Percentiles rank a stretch among this genome's conserved stretches.
Evolutionary conservation across 2,329 filamentous ascomycete genomes (phyloP).

Genomic region (Thelonectria discophora): DNA sequence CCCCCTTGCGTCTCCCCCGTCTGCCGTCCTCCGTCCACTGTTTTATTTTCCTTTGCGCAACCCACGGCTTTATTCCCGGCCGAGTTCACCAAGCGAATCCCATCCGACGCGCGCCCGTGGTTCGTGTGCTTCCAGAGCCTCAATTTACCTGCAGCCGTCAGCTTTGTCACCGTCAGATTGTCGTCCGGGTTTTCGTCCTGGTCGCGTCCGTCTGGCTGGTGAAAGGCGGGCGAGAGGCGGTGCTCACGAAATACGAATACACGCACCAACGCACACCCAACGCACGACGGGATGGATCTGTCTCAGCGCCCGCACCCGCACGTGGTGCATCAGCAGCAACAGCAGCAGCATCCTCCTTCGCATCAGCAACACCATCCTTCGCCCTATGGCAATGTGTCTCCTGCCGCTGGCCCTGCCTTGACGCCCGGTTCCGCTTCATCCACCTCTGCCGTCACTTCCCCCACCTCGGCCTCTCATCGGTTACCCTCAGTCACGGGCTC

Average conservation of each 20-base stretch:
- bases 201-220: constrained; percentile 6
- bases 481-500: constrained; percentile 34
- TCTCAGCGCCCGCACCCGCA: constrained; percentile 42
- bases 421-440: constrained; percentile 42
- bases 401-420: constrained; percentile 34
- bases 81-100: constrained; percentile 22
- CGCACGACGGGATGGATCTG: constrained; percentile 39
- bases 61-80: constrained; percentile 34
- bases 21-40: constrained; percentile 5
- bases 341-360: constrained; percentile 22
- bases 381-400: constrained; percentile 33
- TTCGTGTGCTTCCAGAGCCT: constrained; percentile 24
- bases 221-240: constrained; percentile 20
- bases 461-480: constrained; percentile 39
- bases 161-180: not conserved
- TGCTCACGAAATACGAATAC: no score
- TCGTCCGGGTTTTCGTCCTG: constrained; percentile 8
- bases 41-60: constrained; percentile 21
- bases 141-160: constrained; percentile 11
- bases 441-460: constrained; percentile 38
- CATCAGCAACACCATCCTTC: constrained; percentile 33
- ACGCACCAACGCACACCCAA: constrained; percentile 19
- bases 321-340: constrained; percentile 34
- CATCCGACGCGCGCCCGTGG: constrained; percentile 12
- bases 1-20: constrained; percentile 6